Base-by-base conservation (phyloP, 2,329 filamentous ascomycete genomes). In the Aspergillus brasiliensis region DNA sequence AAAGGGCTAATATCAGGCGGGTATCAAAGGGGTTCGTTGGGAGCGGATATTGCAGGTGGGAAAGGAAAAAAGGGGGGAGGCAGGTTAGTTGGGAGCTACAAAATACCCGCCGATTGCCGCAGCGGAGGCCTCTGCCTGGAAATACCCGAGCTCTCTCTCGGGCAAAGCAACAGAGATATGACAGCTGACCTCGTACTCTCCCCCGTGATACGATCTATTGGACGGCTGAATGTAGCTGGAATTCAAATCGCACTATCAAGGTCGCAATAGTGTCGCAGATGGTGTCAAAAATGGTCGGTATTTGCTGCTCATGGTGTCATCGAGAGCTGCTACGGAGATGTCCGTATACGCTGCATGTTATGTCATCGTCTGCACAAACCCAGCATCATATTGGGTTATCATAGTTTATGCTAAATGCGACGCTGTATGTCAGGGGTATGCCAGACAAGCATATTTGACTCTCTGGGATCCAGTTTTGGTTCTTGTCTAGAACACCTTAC, bases 51-150 rank as follows among this genome's bases (percentile, higher is more conserved):
- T 49, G 48, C 31, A 51, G 57, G 42, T 48, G 52, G 54, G 28
- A 40, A 59, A 51, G 31, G 38, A 19, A 15, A 17, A 56, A 44
- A 37, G 44, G 46, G 46, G 21, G 46, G 47, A 15, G 34, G 34
- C 10, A 34, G 10, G 23, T 46, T 23, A n/a, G 17, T 7, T 23
- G 46, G 25, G 25, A 28, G 46, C 25, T 31, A 8, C 23, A 31
- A 63, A 65, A 65, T 65, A 68, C 58, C 66, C 66, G 66, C 19
- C 23, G 54, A n/a, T 59, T 58, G 31, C 62, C 65, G 63, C 25
- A 38, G 34, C 17, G 38, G 19, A 11, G 49, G 34, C 6, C 25
- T n/a, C n/a, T n/a, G 25, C 31, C 11, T 19, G n/a, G 10, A 63
- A 62, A 60, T 57, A 62, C 37, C 57, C 63, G 57, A 10, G n/a